Percentiles rank a stretch among this genome's conserved stretches.
Conservation (phyloP, 495 filamentous ascomycete genomes). For the Viridothelium virens region DNA sequence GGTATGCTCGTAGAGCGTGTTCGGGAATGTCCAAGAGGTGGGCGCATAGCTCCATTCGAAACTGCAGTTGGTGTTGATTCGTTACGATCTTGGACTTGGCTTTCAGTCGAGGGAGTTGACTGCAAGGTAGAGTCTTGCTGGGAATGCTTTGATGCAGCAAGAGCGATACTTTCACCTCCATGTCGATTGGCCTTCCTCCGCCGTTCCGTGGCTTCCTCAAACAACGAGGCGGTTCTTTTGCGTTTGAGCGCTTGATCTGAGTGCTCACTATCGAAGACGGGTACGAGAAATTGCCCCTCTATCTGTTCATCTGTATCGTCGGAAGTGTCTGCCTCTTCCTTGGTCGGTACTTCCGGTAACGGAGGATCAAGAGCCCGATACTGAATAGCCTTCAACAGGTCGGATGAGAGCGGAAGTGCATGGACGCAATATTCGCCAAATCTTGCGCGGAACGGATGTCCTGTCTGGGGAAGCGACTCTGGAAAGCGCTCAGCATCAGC, state of each 20-base stretch:
- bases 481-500: conserved; percentile 23
- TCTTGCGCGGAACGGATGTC: background rate
- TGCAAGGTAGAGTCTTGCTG: background rate
- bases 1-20: conserved; percentile 32
- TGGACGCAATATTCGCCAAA: conserved; percentile 24
- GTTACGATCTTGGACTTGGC: conserved; percentile 12
- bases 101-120: conserved; percentile 7
- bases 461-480: conserved; percentile 42
- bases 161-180: conserved; percentile 50
- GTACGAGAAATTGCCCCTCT: conserved; percentile 25
- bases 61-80: conserved; percentile 17
- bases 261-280: conserved; percentile 7
- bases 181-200: conserved; percentile 47
- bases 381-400: conserved; percentile 19
- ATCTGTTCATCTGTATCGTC: background rate
- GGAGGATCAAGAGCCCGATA: conserved; percentile 15
- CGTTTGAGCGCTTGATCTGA: conserved; percentile 42
- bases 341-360: conserved; percentile 14
- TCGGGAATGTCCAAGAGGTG: background rate
- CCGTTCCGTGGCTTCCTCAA: conserved; percentile 53
- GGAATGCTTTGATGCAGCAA: conserved; percentile 42
- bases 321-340: conserved; percentile 12
- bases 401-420: conserved; percentile 38
- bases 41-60: background rate
- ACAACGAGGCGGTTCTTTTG: conserved; percentile 48